These are phyloP conservation scores for Schizopora paradoxa DNA, from an alignment of 1,284 basidiomycete genomes.

Conservation along the genomic window DNA sequence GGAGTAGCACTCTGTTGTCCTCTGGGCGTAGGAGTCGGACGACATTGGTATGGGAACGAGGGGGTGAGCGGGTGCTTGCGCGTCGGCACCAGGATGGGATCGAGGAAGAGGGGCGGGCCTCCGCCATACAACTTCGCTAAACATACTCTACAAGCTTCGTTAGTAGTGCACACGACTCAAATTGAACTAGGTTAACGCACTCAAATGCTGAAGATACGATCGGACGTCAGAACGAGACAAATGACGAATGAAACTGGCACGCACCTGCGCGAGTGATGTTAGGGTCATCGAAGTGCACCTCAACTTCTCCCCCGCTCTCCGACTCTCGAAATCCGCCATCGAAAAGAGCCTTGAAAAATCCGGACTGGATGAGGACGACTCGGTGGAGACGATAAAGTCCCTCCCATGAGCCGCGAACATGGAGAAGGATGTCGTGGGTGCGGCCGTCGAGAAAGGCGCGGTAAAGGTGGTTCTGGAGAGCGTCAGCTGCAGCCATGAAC, in stretches of 20 bases:
- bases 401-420: constrained; percentile 65
- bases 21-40: constrained; percentile 33
- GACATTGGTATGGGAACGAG: constrained; percentile 40
- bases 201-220: constrained; percentile 33
- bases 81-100: constrained; percentile 62
- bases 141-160: constrained; percentile 53
- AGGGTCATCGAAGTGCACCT: constrained; percentile 74
- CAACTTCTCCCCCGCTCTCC: constrained; percentile 39
- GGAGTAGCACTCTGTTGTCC: constrained; percentile 74
- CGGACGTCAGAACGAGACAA: constrained; percentile 7
- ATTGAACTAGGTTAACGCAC: constrained; percentile 27
- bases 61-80: constrained; percentile 65
- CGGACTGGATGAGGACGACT: constrained; percentile 82
- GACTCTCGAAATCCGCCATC: constrained; percentile 77
- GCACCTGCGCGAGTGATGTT: constrained; percentile 82
- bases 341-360: constrained; percentile 82
- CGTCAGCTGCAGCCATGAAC: constrained; percentile 15
- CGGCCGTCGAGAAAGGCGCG: constrained; percentile 62
- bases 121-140: constrained; percentile 81
- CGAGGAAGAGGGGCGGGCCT: constrained; percentile 69
- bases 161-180: constrained; percentile 7
- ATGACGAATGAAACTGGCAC: constrained; percentile 23
- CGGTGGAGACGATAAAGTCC: constrained; percentile 76
- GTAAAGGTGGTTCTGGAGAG: constrained; percentile 71
- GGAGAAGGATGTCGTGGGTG: constrained; percentile 73